Base-by-base conservation (phyloP, 495 filamentous ascomycete species). In the Viridothelium virens region DNA sequence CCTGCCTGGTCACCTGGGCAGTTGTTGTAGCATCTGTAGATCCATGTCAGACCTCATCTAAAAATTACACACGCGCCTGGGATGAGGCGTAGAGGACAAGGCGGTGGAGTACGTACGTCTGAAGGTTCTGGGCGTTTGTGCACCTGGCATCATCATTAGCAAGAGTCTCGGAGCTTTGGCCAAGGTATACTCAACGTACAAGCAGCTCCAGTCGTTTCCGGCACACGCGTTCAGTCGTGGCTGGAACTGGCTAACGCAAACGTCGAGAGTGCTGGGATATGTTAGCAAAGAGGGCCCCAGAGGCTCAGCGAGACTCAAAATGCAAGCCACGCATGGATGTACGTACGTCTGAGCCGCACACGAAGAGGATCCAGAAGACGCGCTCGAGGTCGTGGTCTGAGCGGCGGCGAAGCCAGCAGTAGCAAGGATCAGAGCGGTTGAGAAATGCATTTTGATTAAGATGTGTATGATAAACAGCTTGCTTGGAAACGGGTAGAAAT, bases 151-250 rank as follows among this genome's bases (percentile, higher is more conserved):
- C 16, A 18, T 16, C 5, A 18, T 53, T 18, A 53, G 48, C 48
- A 16, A 18, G n/a, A 5, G 10, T 14, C 25, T 11, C 7, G 12
- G 14, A 16, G 7, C n/a, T 16, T 53, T 18, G 10, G 48, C 10
- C 5, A 5, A 18, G 16, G 12, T 46, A 16, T 46, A 46, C 16
- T 16, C 7, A 18, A 53, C 48, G 14, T 53, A 75, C 12, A 74
- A 48, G 69, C 73, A 75, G 46, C 67, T 67, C 72, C 72, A 75
- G 70, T 75, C 73, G 36, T 67, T 73, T 59, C 38, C 65, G 7
- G 53, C 56, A 71, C 73, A 75, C 11, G 61, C 53, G 38, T 69
- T 68, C 63, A 73, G 61, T 61, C 70, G 69, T 0, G 39, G 62
- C 64, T 72, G 63, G 63, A 66, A 69, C 61, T 39, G 56, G n/a